Evolutionary conservation across 2,329 filamentous ascomycete genomes (phyloP).

Genomic region (Ploettnerulaceae sp.): DNA sequence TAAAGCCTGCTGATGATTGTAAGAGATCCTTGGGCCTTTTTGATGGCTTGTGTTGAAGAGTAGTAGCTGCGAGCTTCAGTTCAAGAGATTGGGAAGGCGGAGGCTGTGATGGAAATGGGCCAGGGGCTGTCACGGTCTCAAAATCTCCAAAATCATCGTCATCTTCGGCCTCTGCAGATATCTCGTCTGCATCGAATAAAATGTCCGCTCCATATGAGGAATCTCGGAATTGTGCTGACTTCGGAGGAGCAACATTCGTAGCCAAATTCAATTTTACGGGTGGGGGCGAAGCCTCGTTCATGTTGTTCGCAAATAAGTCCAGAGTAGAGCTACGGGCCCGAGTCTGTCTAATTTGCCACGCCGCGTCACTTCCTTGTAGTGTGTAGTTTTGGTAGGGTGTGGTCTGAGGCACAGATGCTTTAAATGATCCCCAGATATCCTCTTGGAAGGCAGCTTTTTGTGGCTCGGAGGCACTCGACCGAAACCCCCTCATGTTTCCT

Average conservation of each 20-base stretch:
- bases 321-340: constrained; percentile 25
- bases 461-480: constrained; percentile 9
- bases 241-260: constrained; percentile 8
- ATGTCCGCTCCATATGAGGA: constrained; percentile 28
- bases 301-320: constrained; percentile 27
- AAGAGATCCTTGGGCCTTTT: constrained; percentile 34
- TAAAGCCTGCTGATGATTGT: constrained; percentile 30
- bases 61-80: constrained; percentile 31
- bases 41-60: constrained; percentile 29
- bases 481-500: constrained; percentile 24
- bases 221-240: constrained; percentile 9
- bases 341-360: constrained; percentile 8
- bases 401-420: constrained; percentile 13
- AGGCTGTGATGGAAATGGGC: constrained; percentile 20
- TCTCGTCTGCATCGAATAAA: constrained; percentile 37
- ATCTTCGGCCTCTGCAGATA: constrained; percentile 37
- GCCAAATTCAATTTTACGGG: constrained; percentile 7
- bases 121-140: constrained; percentile 45
- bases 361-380: constrained; percentile 15
- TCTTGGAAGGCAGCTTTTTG: constrained; percentile 15
- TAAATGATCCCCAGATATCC: constrained; percentile 32
- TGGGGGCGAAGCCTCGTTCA: constrained; percentile 12
- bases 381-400: constrained; percentile 1
- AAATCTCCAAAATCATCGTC: constrained; percentile 67
- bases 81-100: constrained; percentile 27